Percentiles rank a stretch among this genome's conserved stretches.
These are phyloP conservation scores for Nakaseomyces bracarensis DNA, from an alignment of 1,139 yeast species.

Conservation along the genomic window DNA sequence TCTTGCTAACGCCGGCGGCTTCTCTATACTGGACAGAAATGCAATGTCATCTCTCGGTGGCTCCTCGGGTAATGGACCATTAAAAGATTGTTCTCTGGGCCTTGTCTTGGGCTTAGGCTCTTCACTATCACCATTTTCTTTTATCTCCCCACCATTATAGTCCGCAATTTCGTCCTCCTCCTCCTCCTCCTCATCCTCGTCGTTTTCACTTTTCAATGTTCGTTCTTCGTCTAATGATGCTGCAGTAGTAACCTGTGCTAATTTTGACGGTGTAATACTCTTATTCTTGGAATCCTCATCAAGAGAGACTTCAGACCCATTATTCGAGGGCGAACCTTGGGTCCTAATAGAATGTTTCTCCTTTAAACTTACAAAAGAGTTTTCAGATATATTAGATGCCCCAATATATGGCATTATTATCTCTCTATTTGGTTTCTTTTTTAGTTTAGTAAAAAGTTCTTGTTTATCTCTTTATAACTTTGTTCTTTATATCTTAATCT, in stretches of 20 bases:
- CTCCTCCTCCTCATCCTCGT: not conserved
- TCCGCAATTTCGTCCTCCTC: not conserved
- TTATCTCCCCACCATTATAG: not conserved
- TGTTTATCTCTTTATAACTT: not conserved
- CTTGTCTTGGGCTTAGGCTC: not conserved
- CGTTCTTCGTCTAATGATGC: not conserved
- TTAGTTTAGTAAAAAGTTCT: not conserved
- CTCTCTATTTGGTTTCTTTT: not conserved
- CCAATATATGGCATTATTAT: slow-evolving; percentile 23
- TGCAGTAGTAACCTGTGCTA: not conserved
- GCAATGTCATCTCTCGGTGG: not conserved
- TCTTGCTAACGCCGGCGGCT: slow-evolving; percentile 1
- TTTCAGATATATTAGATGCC: slow-evolving; percentile 17
- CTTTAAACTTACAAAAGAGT: slow-evolving; percentile 17
- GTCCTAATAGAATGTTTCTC: slow-evolving; percentile 18
- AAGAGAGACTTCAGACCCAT: slow-evolving; percentile 3
- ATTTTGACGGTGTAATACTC: not conserved
- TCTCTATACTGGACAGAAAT: not conserved
- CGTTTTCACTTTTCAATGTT: not conserved
- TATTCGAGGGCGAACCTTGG: slow-evolving; percentile 2
- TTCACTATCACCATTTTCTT: no score
- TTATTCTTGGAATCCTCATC: not conserved
- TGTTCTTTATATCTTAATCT: no score
- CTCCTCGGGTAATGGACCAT: slow-evolving; percentile 4
- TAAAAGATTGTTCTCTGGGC: slow-evolving; percentile 4